phyloP scores from a whole-genome alignment of 768 basidiomycete species.

The Dictyophora rubrovolvata region DNA sequence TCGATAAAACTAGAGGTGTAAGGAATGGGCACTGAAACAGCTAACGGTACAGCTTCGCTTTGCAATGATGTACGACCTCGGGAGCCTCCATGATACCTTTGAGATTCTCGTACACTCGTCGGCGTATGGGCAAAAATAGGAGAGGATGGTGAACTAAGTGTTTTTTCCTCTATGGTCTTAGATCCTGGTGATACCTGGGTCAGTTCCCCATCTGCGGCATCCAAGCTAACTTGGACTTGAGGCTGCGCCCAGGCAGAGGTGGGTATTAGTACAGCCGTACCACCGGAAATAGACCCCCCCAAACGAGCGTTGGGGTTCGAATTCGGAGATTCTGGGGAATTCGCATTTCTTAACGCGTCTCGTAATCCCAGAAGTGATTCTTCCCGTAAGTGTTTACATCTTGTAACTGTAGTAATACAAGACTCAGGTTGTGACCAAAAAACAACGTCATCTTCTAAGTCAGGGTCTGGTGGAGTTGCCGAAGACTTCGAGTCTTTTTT shows the following conservation, averaged over 20 bases:
- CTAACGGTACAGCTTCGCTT: not conserved
- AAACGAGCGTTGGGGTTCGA: slow-evolving; percentile 5
- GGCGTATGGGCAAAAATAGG: not conserved
- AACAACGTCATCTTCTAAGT: slow-evolving; percentile 34
- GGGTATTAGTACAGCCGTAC: slow-evolving; percentile 14
- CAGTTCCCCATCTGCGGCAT: slow-evolving; percentile 43
- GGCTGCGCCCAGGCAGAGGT: slow-evolving; percentile 47
- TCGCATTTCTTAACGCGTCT: slow-evolving; percentile 51
- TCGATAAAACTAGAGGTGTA: not conserved
- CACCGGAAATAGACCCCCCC: not conserved
- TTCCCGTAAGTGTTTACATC: slow-evolving; percentile 58
- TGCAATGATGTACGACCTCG: not conserved
- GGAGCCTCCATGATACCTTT: too few species aligned
- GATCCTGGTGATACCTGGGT: slow-evolving; percentile 5
- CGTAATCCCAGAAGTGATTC: slow-evolving; percentile 46
- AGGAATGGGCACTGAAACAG: not conserved
- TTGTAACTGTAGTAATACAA: slow-evolving; percentile 47
- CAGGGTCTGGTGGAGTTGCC: slow-evolving; percentile 43
- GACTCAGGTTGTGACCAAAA: slow-evolving; percentile 43
- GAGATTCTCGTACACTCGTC: not conserved
- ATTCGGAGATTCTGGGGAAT: slow-evolving; percentile 24
- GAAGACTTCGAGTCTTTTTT: slow-evolving; percentile 36
- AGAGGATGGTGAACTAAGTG: not conserved
- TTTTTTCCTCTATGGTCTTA: not conserved
- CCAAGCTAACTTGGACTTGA: slow-evolving; percentile 42